Base-by-base conservation (phyloP, 2,329 filamentous ascomycete genomes). In the Epichloe gansuensis region DNA sequence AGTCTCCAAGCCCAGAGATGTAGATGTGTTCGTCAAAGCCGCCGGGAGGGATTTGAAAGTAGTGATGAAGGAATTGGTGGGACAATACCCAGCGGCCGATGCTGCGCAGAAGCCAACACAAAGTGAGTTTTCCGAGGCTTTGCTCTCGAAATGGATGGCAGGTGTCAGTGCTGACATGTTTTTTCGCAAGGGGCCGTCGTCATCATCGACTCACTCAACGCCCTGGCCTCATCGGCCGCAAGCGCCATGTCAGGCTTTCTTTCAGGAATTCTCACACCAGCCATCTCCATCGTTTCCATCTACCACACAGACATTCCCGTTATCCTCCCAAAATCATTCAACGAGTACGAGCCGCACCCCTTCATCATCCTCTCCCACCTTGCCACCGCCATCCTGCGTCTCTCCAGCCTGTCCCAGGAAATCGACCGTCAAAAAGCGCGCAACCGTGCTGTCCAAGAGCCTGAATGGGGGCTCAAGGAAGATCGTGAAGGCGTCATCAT, bases 231-330 rank as follows among this genome's bases (percentile, higher is more conserved):
- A 27, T 62, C 71, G 3, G 68, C 74, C 55, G 72, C 78, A 2
- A 73, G 81, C 38, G 74, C 77, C 55, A 73, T 88, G 9, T 78
- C 81, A 13, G 71, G 74, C 52, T 89, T 88, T 63, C 81, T 93
- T 49, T 86, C 82, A 25, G 80, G 78, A 52, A 69, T 84, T 55
- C 78, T 88, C 59, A 74, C 76, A 3, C 84, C 87, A 1, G 64
- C 72, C 34, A 78, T 83, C 38, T 89, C 87, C 5, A 75, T 96
- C 42, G 72, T 96, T 6, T 84, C 82, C 43, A 79, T 85, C 54
- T 95, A 94, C 66, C 93, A 97, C 71, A 73, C 77, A 50, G 91
- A 97, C 67, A 76, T 91, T 4, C 85, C 88, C 1, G 67, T 81
- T 27, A 59, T 71, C 51, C 67, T 76, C 67, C 66, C 64, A 34